These are phyloP conservation scores for Boletus rufocinnamomeus DNA, from an alignment of 768 basidiomycete species.

Conservation along the genomic window DNA sequence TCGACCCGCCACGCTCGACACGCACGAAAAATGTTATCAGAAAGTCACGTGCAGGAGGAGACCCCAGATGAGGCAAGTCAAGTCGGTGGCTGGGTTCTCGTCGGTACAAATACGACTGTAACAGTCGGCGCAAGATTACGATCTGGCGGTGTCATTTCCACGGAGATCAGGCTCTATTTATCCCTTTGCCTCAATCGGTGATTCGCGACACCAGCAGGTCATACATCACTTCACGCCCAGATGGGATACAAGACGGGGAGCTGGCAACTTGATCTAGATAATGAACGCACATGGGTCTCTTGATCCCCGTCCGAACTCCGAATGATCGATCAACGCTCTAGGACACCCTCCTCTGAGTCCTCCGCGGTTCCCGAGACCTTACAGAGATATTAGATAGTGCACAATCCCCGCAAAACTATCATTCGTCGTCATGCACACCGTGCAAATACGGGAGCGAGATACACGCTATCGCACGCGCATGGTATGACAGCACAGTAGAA, in stretches of 20 bases:
- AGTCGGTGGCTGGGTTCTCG: too few relatives aligned
- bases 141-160: slow-evolving; percentile 10
- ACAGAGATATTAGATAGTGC: neutral
- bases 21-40: slow-evolving; percentile 6
- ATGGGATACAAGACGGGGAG: neutral
- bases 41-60: slow-evolving; percentile 17
- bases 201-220: neutral
- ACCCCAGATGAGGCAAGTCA: neutral
- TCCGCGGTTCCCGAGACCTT: slow-evolving; percentile 11
- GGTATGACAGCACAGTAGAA: neutral
- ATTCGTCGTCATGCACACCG: neutral
- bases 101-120: neutral
- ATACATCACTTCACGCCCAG: neutral
- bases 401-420: neutral
- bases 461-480: neutral
- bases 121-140: neutral
- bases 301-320: slow-evolving; percentile 1
- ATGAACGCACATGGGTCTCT: neutral
- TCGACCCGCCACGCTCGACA: neutral
- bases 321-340: neutral
- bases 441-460: neutral
- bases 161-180: slow-evolving; percentile 9
- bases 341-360: neutral
- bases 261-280: neutral
- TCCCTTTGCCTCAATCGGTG: neutral